Base-by-base conservation (phyloP, 176 grass and related monocot genomes). In the Panicum miliaceum region DNA sequence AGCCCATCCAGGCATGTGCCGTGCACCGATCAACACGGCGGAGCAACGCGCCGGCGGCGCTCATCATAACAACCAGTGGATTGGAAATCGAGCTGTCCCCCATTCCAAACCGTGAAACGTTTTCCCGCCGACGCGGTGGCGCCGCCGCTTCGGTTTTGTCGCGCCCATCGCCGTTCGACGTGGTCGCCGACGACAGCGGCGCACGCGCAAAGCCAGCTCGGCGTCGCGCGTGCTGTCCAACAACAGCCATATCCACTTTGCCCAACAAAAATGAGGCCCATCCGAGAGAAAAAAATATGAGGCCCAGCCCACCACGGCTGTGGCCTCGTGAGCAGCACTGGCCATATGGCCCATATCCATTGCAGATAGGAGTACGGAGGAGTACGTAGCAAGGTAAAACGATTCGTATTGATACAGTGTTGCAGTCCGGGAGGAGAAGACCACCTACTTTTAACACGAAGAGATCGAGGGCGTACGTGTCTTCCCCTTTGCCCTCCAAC, bases 21-120 rank as follows among this genome's bases (percentile, higher is more conserved):
- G 65, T 32, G 50, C 50, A 71, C 38, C 37, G 38, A 78, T 26
- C 74, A 50, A 9, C 40, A 26, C 26, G 47, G 34, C 40, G 47
- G 22, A 68, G 32, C 81, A 64, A 38, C 29, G 52, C 52, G 80
- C 37, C 54, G 73, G 38, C 75, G 74, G 25, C 76, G 32, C 57
- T 25, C 67, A 67, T 66, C 18, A 11, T 80, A n/a, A 45, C 76
- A 64, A 27, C 15, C 67, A 1, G 67, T 70, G 67, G 67, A 70
- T 4, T 2, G 19, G 19, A 3, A 19, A 16, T 25, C 50, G 51
- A 42, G 79, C 50, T 70, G 79, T 71, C 36, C 5, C 16, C 65
- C n/a, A 15, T 11, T 15, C 53, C 13, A 62, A 62, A 46, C n/a
- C 38, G n/a, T 46, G 42, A 15, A 25, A 25, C n/a, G 23, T 70